Evolutionary conservation across 192 early-diverging fungal species (phyloP).

Genomic region (Martensiomyces pterosporus): DNA sequence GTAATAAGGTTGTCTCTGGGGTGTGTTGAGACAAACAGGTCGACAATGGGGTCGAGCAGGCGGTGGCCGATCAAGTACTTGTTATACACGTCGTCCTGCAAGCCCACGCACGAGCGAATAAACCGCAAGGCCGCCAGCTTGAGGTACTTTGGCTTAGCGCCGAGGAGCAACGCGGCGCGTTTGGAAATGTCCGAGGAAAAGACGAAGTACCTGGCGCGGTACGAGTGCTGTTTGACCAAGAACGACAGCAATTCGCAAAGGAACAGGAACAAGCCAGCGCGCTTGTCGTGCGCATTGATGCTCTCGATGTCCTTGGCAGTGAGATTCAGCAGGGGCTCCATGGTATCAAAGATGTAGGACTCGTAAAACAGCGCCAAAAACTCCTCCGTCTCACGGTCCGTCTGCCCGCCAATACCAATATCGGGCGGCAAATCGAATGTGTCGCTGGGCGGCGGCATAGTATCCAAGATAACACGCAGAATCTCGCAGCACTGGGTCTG

Average conservation of each 20-base stretch:
- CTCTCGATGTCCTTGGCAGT: conserved; percentile 27
- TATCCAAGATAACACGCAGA: conserved; percentile 72
- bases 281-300: conserved; percentile 6
- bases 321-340: conserved; percentile 61
- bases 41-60: conserved; percentile 65
- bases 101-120: conserved; percentile 69
- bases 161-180: conserved; percentile 63
- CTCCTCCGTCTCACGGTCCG: conserved; percentile 63
- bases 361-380: conserved; percentile 81
- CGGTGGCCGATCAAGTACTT: conserved; percentile 71
- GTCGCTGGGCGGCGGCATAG: conserved; percentile 16
- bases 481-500: conserved; percentile 71
- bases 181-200: conserved; percentile 57
- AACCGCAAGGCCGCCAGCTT: conserved; percentile 76
- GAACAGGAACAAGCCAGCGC: conserved; percentile 9
- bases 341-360: conserved; percentile 53
- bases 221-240: conserved; percentile 65
- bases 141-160: conserved; percentile 63
- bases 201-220: conserved; percentile 74
- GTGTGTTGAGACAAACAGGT: conserved; percentile 56
- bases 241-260: conserved; percentile 78
- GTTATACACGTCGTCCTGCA: conserved; percentile 80
- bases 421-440: conserved; percentile 22
- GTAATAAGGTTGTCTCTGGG: conserved; percentile 79
- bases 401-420: conserved; percentile 3